These are phyloP conservation scores for Colletotrichum navitas DNA, from an alignment of 2,329 filamentous ascomycete genomes.

Conservation along the genomic window DNA sequence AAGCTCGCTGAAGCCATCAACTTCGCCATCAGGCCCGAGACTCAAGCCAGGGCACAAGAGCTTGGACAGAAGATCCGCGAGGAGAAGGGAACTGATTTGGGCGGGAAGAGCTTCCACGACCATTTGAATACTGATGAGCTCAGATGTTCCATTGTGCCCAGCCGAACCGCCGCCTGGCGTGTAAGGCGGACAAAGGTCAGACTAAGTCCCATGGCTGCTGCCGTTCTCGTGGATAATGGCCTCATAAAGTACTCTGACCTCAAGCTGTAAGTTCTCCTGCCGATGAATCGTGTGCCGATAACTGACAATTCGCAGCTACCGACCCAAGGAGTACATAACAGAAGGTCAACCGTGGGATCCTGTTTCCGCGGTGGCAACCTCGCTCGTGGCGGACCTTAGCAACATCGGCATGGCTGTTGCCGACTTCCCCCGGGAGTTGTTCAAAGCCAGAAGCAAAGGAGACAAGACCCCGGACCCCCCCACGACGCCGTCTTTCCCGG, in stretches of 20 bases:
- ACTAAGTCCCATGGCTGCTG: slow-evolving; percentile 80
- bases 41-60: slow-evolving; percentile 65
- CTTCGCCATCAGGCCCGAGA: slow-evolving; percentile 71
- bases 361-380: slow-evolving; percentile 80
- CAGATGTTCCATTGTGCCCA: slow-evolving; percentile 77
- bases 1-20: slow-evolving; percentile 75
- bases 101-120: slow-evolving; percentile 77
- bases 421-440: slow-evolving; percentile 74
- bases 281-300: not conserved
- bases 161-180: slow-evolving; percentile 79
- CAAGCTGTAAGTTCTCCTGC: slow-evolving; percentile 70
- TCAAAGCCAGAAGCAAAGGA: slow-evolving; percentile 54
- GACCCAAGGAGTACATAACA: slow-evolving; percentile 76
- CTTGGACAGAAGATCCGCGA: slow-evolving; percentile 75
- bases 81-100: slow-evolving; percentile 74
- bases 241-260: slow-evolving; percentile 77
- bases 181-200: slow-evolving; percentile 75
- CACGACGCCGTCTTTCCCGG: slow-evolving; percentile 19
- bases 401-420: slow-evolving; percentile 86
- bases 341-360: slow-evolving; percentile 85
- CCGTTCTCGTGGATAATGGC: slow-evolving; percentile 74
- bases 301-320: slow-evolving; percentile 55
- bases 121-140: slow-evolving; percentile 75
- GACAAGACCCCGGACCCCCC: slow-evolving; percentile 37
- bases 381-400: slow-evolving; percentile 85